A percentile compares a stretch with the other conserved stretches of the same genome.
Evolutionary conservation across 164 flowering plant species (phyloP).

Genomic region (Hamamelis virginiana): DNA sequence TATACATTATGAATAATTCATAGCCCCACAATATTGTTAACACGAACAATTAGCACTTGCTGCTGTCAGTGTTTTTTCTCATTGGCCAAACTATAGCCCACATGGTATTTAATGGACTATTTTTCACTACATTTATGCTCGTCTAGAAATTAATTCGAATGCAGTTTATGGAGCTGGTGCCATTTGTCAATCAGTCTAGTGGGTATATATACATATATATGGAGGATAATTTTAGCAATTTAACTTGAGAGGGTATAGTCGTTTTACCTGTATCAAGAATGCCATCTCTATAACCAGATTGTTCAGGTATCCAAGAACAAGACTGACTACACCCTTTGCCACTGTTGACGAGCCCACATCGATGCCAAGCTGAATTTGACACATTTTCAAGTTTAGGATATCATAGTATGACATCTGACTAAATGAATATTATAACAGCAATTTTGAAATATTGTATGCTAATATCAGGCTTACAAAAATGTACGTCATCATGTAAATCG

Average conservation of each 20-base stretch:
- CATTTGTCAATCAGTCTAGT: neutral
- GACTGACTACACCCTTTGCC: constrained; percentile 87
- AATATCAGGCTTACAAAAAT: too few relatives aligned
- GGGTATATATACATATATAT: too few relatives aligned
- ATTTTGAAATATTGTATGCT: too few relatives aligned
- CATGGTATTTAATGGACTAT: too few relatives aligned
- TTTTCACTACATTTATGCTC: too few relatives aligned
- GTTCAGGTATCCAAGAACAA: constrained; percentile 89
- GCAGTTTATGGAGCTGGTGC: too few relatives aligned
- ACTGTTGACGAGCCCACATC: constrained; percentile 92
- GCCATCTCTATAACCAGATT: constrained; percentile 94
- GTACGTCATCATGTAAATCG: too few relatives aligned
- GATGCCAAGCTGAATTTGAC: constrained; percentile 58
- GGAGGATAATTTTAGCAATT: neutral
- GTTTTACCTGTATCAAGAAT: constrained; percentile 78
- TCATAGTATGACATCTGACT: neutral
- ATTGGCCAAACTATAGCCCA: too few relatives aligned
- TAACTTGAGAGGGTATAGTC: neutral
- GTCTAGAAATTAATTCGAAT: too few relatives aligned
- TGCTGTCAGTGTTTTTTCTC: neutral
- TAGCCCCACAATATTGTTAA: neutral
- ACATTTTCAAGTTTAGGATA: neutral
- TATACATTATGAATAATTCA: neutral
- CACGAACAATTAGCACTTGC: neutral
- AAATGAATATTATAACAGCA: neutral